These are phyloP conservation scores for Staphylotrichum longicolle DNA, from an alignment of 495 filamentous ascomycete genomes.

Conservation along the genomic window DNA sequence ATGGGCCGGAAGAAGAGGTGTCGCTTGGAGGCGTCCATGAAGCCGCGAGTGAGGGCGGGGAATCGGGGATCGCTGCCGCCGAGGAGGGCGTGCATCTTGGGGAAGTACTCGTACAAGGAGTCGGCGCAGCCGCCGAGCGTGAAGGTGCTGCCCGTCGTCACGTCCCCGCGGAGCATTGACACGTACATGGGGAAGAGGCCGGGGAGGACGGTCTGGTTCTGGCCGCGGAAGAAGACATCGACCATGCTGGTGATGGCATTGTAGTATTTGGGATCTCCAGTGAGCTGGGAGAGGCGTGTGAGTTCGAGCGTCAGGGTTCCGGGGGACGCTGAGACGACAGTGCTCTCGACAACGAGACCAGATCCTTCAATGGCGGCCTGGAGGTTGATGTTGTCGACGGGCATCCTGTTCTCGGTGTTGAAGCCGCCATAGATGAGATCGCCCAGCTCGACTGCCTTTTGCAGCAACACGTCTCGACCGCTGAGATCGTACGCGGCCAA, in stretches of 20 bases:
- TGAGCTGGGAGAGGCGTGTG: constrained; percentile 79
- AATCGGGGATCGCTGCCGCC: constrained; percentile 39
- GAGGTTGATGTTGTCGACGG: constrained; percentile 63
- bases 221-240: constrained; percentile 64
- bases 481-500: constrained; percentile 73
- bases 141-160: constrained; percentile 45
- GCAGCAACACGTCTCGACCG: constrained; percentile 56
- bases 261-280: constrained; percentile 76
- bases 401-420: constrained; percentile 88
- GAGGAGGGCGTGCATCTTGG: constrained; percentile 58
- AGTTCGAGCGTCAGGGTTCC: constrained; percentile 82
- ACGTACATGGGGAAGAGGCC: constrained; percentile 77
- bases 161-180: constrained; percentile 46
- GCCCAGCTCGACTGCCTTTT: constrained; percentile 77
- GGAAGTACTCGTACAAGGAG: constrained; percentile 85
- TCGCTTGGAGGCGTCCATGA: constrained; percentile 59
- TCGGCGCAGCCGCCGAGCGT: constrained; percentile 73
- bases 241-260: constrained; percentile 78
- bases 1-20: constrained; percentile 66
- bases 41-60: constrained; percentile 45
- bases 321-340: constrained; percentile 61
- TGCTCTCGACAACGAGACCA: constrained; percentile 53
- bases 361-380: constrained; percentile 58
- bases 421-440: constrained; percentile 80
- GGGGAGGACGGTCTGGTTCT: constrained; percentile 64